Conservation (phyloP, 1,284 basidiomycete genomes). For the Blastosporella zonata region DNA sequence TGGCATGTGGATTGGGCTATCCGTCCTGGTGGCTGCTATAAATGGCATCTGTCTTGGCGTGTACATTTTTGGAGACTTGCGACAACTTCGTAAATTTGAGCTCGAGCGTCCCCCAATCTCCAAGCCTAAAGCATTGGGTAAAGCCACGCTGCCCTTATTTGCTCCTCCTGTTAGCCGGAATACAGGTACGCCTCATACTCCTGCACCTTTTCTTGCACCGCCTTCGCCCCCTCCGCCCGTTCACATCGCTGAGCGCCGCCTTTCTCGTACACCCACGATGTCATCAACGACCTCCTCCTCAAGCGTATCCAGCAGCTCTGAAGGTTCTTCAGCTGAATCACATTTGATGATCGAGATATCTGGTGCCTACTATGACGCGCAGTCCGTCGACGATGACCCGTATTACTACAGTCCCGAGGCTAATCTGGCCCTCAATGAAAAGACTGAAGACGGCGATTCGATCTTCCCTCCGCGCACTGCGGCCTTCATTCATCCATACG, state of each 20-base stretch:
- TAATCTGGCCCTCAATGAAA: constrained; percentile 26
- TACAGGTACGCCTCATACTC: constrained; percentile 18
- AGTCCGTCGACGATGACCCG: constrained; percentile 51
- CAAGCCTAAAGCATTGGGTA: constrained; percentile 39
- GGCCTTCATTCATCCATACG: constrained; percentile 54
- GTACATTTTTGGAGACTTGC: constrained; percentile 76
- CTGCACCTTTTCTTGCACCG: constrained; percentile 23
- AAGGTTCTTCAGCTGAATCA: constrained; percentile 19
- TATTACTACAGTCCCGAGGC: constrained; percentile 43
- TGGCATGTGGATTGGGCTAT: constrained; percentile 67
- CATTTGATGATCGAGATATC: constrained; percentile 53
- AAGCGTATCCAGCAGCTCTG: constrained; percentile 21
- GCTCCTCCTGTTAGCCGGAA: constrained; percentile 20
- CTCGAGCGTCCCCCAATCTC: constrained; percentile 62
- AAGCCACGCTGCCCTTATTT: constrained; percentile 23
- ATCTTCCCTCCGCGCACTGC: constrained; percentile 43
- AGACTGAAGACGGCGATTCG: constrained; percentile 21
- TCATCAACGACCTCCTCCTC: constrained; percentile 26
- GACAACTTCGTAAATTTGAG: constrained; percentile 76
- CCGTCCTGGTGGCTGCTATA: constrained; percentile 57
- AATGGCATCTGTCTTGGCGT: constrained; percentile 73
- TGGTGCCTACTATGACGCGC: constrained; percentile 58
- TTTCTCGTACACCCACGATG: constrained; percentile 22
- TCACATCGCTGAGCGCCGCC: constrained; percentile 22
- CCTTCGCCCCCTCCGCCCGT: constrained; percentile 29